Evolutionary conservation across 1,284 basidiomycete species (phyloP).

Genomic region (Polyporus tsugae): DNA sequence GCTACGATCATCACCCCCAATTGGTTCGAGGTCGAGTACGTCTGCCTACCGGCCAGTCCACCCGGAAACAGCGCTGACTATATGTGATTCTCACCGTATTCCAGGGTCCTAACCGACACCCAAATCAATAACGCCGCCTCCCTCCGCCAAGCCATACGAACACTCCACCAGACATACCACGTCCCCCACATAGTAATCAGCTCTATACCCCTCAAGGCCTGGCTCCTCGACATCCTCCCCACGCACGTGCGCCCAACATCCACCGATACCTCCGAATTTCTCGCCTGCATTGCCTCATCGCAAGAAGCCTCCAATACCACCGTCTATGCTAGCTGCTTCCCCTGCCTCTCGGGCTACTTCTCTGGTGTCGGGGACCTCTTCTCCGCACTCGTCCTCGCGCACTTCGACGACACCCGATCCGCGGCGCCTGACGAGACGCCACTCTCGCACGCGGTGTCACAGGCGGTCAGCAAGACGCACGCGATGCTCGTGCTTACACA

Average conservation of each 20-base stretch:
- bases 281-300: slow-evolving; percentile 84
- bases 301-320: slow-evolving; percentile 41
- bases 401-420: slow-evolving; percentile 56
- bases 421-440: slow-evolving; percentile 48
- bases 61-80: not conserved
- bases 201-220: slow-evolving; percentile 77
- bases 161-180: slow-evolving; percentile 77
- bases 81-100: not conserved
- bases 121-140: slow-evolving; percentile 72
- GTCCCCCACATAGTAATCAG: slow-evolving; percentile 93
- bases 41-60: slow-evolving; percentile 13
- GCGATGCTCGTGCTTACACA: slow-evolving; percentile 83
- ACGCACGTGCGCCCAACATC: slow-evolving; percentile 48
- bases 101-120: slow-evolving; percentile 78
- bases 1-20: slow-evolving; percentile 97
- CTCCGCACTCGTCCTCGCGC: slow-evolving; percentile 90
- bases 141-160: slow-evolving; percentile 73
- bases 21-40: slow-evolving; percentile 97
- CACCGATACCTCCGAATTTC: slow-evolving; percentile 51
- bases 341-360: slow-evolving; percentile 91
- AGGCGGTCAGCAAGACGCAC: slow-evolving; percentile 86
- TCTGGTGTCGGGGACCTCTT: slow-evolving; percentile 98
- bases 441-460: slow-evolving; percentile 67
- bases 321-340: slow-evolving; percentile 78
- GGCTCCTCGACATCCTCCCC: slow-evolving; percentile 62